A percentile compares a stretch with the other conserved stretches of the same genome.
Evolutionary conservation across 345 rosid species (phyloP).

Genomic region (Mercurialis annua): DNA sequence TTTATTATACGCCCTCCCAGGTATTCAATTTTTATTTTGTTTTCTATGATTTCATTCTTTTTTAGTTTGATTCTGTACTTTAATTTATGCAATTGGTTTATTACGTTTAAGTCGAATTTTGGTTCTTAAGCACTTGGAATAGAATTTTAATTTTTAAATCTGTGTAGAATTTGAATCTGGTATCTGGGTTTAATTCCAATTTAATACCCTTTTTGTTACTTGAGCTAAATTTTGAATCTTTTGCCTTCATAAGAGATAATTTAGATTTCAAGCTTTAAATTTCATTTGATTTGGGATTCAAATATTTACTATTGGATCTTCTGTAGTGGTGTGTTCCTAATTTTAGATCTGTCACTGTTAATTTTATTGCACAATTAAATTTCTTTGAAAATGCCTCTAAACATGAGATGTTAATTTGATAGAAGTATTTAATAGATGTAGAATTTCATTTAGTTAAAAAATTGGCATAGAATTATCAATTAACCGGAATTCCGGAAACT

Average conservation of each 20-base stretch:
- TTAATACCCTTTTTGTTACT: not conserved
- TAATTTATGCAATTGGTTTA: conserved; percentile 3
- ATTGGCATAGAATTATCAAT: too few species aligned
- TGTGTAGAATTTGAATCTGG: conserved; percentile 2
- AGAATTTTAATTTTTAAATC: not conserved
- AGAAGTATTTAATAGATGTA: too few species aligned
- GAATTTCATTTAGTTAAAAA: too few species aligned
- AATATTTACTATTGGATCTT: not conserved
- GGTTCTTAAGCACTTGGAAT: not conserved
- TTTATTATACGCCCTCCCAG: conserved; percentile 97
- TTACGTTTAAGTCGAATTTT: not conserved
- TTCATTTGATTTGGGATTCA: not conserved
- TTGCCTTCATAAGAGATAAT: not conserved
- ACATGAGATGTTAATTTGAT: too few species aligned
- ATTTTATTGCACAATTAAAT: not conserved
- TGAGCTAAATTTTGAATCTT: conserved; percentile 2
- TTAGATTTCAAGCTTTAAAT: not conserved
- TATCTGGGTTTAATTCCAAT: conserved; percentile 5
- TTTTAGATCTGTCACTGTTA: conserved; percentile 11
- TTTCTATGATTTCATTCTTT: not conserved
- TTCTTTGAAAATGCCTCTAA: too few species aligned
- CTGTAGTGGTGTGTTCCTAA: conserved; percentile 6
- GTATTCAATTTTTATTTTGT: conserved; percentile 26
- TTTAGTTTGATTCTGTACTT: not conserved
- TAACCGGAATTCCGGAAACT: too few species aligned